These are phyloP conservation scores for Aspergillus carbonarius DNA, from an alignment of 2,329 filamentous ascomycete species.

Conservation along the genomic window DNA sequence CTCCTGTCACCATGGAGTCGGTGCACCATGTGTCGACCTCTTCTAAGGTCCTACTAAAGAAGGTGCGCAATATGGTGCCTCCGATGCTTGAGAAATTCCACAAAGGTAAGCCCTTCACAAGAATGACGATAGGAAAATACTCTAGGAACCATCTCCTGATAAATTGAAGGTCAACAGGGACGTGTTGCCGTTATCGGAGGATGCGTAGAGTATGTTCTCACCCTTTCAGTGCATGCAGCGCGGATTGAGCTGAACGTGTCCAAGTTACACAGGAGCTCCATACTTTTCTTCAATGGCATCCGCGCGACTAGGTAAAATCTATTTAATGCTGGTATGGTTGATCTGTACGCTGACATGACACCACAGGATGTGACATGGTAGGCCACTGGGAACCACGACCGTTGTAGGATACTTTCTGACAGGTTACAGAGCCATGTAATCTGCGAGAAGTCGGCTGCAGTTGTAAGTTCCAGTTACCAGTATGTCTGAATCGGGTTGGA, in stretches of 20 bases:
- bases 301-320: slow-evolving; percentile 67
- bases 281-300: slow-evolving; percentile 99
- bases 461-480: slow-evolving; percentile 34
- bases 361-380: slow-evolving; percentile 75
- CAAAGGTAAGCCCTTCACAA: slow-evolving; percentile 64
- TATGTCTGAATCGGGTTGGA: not conserved
- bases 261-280: slow-evolving; percentile 84
- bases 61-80: slow-evolving; percentile 85
- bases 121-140: not conserved
- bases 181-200: slow-evolving; percentile 92
- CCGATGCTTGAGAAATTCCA: slow-evolving; percentile 95
- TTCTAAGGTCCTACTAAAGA: slow-evolving; percentile 73
- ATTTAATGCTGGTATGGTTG: not conserved
- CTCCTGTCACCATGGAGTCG: slow-evolving; percentile 28
- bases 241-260: slow-evolving; percentile 11
- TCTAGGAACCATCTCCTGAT: not conserved
- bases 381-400: slow-evolving; percentile 13
- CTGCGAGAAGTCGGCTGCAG: slow-evolving; percentile 82
- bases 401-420: slow-evolving; percentile 16
- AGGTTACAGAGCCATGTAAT: slow-evolving; percentile 71
- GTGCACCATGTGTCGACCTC: slow-evolving; percentile 58
- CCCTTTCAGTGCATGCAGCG: not conserved
- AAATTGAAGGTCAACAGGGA: slow-evolving; percentile 74
- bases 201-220: slow-evolving; percentile 67
- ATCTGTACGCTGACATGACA: slow-evolving; percentile 12